Base-by-base conservation (phyloP, 768 basidiomycete genomes). In the Phlebiopsis gigantea region DNA sequence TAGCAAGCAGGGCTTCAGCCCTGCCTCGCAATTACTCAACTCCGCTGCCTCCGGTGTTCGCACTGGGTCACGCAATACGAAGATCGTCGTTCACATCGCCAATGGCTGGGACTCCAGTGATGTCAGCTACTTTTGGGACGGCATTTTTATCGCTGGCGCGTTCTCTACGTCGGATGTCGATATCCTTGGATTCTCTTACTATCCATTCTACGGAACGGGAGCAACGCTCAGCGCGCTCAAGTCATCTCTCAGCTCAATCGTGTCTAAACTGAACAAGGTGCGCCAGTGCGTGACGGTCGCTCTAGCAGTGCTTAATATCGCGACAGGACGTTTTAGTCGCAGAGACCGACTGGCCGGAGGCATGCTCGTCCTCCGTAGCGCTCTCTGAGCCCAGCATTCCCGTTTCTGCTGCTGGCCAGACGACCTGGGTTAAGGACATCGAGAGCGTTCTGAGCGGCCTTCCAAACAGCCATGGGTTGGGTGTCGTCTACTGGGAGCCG, bases 401-500 rank as follows among this genome's bases (percentile, higher is more conserved):
- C 0, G 70, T 79, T 4, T 79, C 79, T 2, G 68, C 73, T 1
- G 67, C 75, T 9, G 84, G 83, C 0, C 84, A 86, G 64, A 68
- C 72, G 19, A 73, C 71, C 0, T 84, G 82, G 81, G 74, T 81
- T 5, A 66, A 72, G 8, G 78, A 75, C 43, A 82, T 84, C 58
- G 73, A 71, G 53, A 74, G 70, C 45, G 76, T 79, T 2, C 63
- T 86, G 24, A 65, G 70, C 19, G 70, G 66, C 4, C 60, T 84
- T 15, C 69, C 72, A 2, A 59, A 61, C 2, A 67, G 70, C 8
- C 54, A 53, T 26, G 70, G 68, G 4, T 71, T 79, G n/a, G 77
- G 79, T 9, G 75, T 79, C 7, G 75, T 79, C n/a, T 84, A 85
- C 63, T 86, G 83, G 84, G 83, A 86, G 61, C 83, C 83, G 21